Evolutionary conservation across 345 rosid genomes (phyloP), one percentile per base, ranked within the genome.

Genomic region (Excoecaria cochinchinensis): DNA sequence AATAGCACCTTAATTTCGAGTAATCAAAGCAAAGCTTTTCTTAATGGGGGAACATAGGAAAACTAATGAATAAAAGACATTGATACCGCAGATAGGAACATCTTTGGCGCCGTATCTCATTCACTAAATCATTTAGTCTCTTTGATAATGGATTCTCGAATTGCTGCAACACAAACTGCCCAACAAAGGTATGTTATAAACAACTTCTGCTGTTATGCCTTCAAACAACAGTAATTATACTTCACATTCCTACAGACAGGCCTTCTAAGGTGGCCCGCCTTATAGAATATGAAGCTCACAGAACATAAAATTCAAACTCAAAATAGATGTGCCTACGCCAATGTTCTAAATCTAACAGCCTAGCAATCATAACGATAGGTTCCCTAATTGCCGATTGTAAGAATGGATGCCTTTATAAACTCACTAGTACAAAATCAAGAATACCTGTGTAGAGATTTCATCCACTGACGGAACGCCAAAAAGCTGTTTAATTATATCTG

Each of bases 91-190:
- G 82, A 84, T 90, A 93, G 42, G 91, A 90, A 79, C 94, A 83
- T 83, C 98, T 90, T 81, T 88, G 90, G 38, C 88, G 83, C 60
- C 98, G 85, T 73, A 93, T 90, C 84, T 83, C 95, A 76, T 93
- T 91, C 70, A 93, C 86, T 64, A 91, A 83, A 1, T 90, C 92
- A 71, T 90, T 91, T 52, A 88, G 83, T 77, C 89, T 93, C 86
- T 88, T 88, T 21, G 98, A 93, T 71, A 87, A 74, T 55, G 89
- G 84, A 80, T 93, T 93, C 74, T 88, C 92, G 67, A 73, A 88
- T 82, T 83, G 89, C 84, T 89, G 90, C 82, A 90, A 75, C 73
- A 88, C 89, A 78, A 85, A 88, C 98, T 93, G 90, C 1, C 61
- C 61, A 57, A n/a, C 61, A 57, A 21, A 57, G n/a, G 61, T 57